Conservation (phyloP, 1,139 yeast genomes). For the Kodamaea plutei region DNA sequence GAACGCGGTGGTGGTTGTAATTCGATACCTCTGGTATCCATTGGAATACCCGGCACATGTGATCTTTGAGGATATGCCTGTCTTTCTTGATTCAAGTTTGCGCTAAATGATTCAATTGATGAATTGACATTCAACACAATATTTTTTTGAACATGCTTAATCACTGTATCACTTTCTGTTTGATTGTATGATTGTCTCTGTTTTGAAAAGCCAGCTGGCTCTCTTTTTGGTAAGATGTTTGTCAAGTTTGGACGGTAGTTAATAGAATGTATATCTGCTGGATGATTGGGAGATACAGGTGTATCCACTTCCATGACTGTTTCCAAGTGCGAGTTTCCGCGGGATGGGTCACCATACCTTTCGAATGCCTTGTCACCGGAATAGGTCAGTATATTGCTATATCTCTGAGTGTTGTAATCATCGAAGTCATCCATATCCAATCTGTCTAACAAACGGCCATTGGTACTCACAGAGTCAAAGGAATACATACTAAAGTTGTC, state of each 20-base stretch:
- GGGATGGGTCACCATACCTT: neutral
- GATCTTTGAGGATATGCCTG: conserved; percentile 2
- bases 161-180: conserved; percentile 4
- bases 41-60: conserved; percentile 1
- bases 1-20: conserved; percentile 10
- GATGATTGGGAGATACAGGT: neutral
- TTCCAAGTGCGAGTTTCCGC: neutral
- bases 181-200: conserved; percentile 20
- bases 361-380: no score
- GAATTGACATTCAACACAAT: conserved; percentile 15
- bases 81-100: conserved; percentile 15
- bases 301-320: conserved; percentile 4
- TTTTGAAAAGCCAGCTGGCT: conserved; percentile 7
- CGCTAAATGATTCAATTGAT: conserved; percentile 30
- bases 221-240: conserved; percentile 7
- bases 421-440: conserved; percentile 23
- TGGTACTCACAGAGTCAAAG: conserved; percentile 44
- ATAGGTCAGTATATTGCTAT: conserved; percentile 27
- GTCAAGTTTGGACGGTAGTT: conserved; percentile 7
- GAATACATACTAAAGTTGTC: conserved; percentile 39
- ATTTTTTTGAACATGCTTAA: conserved; percentile 11
- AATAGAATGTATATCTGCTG: neutral
- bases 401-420: conserved; percentile 19
- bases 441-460: conserved; percentile 40
- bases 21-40: conserved; percentile 1